Percentiles rank a stretch among this genome's conserved stretches.
Evolutionary conservation across 2,329 filamentous ascomycete genomes (phyloP).

Genomic region (Colletotrichum zoysiae): DNA sequence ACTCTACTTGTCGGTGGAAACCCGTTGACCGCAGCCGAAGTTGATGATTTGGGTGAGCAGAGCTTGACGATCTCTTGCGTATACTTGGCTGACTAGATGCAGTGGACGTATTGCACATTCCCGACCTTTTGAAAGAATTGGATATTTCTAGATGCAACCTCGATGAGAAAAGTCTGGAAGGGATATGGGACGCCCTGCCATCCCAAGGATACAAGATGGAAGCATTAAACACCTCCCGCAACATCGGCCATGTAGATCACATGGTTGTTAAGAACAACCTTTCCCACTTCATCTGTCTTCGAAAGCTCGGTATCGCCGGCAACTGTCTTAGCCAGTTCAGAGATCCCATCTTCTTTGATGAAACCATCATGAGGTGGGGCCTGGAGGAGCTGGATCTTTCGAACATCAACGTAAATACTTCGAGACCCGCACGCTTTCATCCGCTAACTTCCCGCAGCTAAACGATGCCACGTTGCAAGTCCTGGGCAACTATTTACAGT

Average conservation of each 20-base stretch:
- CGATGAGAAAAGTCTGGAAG: slow-evolving; percentile 61
- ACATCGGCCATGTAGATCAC: slow-evolving; percentile 64
- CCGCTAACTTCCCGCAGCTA: slow-evolving; percentile 51
- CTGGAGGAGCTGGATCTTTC: slow-evolving; percentile 68
- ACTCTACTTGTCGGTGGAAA: slow-evolving; percentile 66
- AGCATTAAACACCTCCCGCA: slow-evolving; percentile 65
- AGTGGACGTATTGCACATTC: slow-evolving; percentile 49
- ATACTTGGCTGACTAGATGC: slow-evolving; percentile 4
- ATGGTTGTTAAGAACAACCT: slow-evolving; percentile 60
- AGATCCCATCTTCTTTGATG: slow-evolving; percentile 61
- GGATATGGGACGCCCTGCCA: slow-evolving; percentile 62
- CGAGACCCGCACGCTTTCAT: slow-evolving; percentile 30
- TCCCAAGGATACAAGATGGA: slow-evolving; percentile 61
- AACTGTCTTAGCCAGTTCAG: slow-evolving; percentile 62
- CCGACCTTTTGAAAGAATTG: slow-evolving; percentile 57
- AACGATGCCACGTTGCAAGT: slow-evolving; percentile 63
- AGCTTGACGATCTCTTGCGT: not conserved
- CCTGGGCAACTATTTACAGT: slow-evolving; percentile 60
- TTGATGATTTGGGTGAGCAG: slow-evolving; percentile 61
- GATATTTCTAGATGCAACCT: slow-evolving; percentile 66
- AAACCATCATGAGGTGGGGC: slow-evolving; percentile 57
- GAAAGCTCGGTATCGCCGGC: slow-evolving; percentile 63
- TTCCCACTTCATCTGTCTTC: slow-evolving; percentile 58
- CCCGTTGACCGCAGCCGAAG: slow-evolving; percentile 58
- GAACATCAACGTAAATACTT: slow-evolving; percentile 61